These are phyloP conservation scores for Cylindrotheca closterium DNA, from an alignment of 108 stramenopile genomes.

Conservation along the genomic window DNA sequence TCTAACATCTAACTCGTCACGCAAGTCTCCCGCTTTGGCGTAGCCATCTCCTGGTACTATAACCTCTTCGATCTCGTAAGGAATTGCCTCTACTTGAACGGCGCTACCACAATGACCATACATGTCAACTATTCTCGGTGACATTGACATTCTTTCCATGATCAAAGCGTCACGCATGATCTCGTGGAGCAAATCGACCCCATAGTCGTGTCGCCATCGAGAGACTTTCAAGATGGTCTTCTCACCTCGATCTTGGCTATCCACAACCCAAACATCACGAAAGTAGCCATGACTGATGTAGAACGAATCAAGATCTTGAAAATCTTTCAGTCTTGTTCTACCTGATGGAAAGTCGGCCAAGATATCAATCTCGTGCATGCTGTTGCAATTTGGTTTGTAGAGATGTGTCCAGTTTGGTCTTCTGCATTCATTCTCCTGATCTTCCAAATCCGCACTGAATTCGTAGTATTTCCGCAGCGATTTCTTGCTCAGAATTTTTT, in stretches of 20 bases:
- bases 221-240: constrained; percentile 44
- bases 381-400: constrained; percentile 59
- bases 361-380: constrained; percentile 57
- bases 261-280: constrained; percentile 61
- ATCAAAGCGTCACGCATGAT: constrained; percentile 61
- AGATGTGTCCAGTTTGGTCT: constrained; percentile 6
- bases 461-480: constrained; percentile 1
- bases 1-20: constrained; percentile 41
- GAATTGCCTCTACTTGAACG: constrained; percentile 48
- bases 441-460: constrained; percentile 11
- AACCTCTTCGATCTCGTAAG: constrained; percentile 57
- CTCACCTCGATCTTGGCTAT: constrained; percentile 22
- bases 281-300: constrained; percentile 63
- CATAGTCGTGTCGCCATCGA: constrained; percentile 34
- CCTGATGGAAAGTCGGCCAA: constrained; percentile 40
- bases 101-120: constrained; percentile 69
- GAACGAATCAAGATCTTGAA: constrained; percentile 21
- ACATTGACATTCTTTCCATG: constrained; percentile 62
- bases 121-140: constrained; percentile 64
- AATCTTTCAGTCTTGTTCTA: constrained; percentile 21
- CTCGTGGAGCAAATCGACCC: constrained; percentile 15
- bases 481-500: background rate
- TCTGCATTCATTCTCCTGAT: constrained; percentile 4
- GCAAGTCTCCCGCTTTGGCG: constrained; percentile 34
- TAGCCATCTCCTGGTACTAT: constrained; percentile 45